Evolutionary conservation across 2,329 filamentous ascomycete species (phyloP), one percentile per base, ranked within the genome.

Genomic region (Pleoardoris graminearum): DNA sequence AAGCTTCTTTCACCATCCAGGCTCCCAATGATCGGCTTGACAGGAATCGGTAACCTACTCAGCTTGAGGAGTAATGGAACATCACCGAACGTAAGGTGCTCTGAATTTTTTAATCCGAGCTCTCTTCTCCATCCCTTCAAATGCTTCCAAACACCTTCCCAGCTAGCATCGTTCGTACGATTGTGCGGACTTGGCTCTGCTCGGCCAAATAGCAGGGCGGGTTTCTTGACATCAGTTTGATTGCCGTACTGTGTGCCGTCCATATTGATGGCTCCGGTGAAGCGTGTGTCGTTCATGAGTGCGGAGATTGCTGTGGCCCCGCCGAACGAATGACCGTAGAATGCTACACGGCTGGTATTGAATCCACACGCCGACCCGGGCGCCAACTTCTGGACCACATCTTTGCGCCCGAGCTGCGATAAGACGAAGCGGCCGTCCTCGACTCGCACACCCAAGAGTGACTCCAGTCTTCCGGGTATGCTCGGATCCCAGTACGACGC

Each of bases 281-380:
- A 50, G 21, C 65, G 60, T 10, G 50, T 16, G 29, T 69, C 61
- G 10, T 50, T 50, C 35, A 61, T 53, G 47, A 69, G 53, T 7
- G 57, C 50, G 6, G 53, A 19, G 32, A 63, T 55, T 7, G 66
- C 60, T 10, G 66, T 65, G 3, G 62, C 61, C 23, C 68, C 69
- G 19, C 69, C 68, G n/a, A 69, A 54, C 2, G 69, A 72, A 41
- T 72, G 69, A 3, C 69, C 69, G 16, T 60, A 54, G 16, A 67
- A 43, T 3, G 42, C 59, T 16, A 45, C 57, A 14, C 42, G 42
- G 11, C 42, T 38, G 30, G 30, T 52, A 32, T 55, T 37, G 42
- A 59, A 59, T 7, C 46, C 59, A 27, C 47, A 50, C 10, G 21
- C 32, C 1, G 53, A 46, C 1, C 46, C 50, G 19, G 57, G 59